Base-by-base conservation (phyloP, 129 eudicot species). In the Pulicaria dysenterica region DNA sequence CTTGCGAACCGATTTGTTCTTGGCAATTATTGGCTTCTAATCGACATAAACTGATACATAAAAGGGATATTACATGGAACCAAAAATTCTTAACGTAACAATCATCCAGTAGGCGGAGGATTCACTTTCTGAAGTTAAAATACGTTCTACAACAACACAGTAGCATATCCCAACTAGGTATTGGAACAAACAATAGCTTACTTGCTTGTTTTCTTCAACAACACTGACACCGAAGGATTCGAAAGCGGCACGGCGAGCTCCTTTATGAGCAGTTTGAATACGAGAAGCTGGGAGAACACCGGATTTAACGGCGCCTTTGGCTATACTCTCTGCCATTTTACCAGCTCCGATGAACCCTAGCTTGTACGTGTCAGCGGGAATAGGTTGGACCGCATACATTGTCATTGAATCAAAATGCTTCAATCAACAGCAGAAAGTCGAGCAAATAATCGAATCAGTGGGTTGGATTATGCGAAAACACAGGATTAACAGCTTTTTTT, bases 321-420 rank as follows among this genome's bases (percentile, higher is more conserved):
- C 99, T 9, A 94, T 94, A 82, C 96, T 90, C 84, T 94, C 99
- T 0, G 99, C 97, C 96, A 94, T 90, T 79, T 94, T 94, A 2
- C 97, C 99, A 3, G 97, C 99, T 48, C 99, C 99, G 60, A 94
- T 88, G 69, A 94, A 94, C 46, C 99, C 99, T 64, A 90, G 76
- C 64, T 88, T 94, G 96, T 55, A 88, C 3, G 93, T 84, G 15
- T 88, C 97, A 1, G 67, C 36, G 5, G 87, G 89, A 72, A 94
- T 84, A 15, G 82, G 77, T 17, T 92, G 80, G 4, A 72, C 58
- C 4, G 64, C 44, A 51, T 61, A 56, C 55, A 70, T 69, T 8
- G 47, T 58, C 58, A 6, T 24, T 40, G 16, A 45, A 74, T 53
- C 60, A 15, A 45, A 37, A 15, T 8, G 48, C 51, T 62, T 50